Percentiles rank a stretch among this genome's conserved stretches.
These are phyloP conservation scores for Lotus japonicus DNA, from an alignment of 306 rosid species.

Conservation along the genomic window DNA sequence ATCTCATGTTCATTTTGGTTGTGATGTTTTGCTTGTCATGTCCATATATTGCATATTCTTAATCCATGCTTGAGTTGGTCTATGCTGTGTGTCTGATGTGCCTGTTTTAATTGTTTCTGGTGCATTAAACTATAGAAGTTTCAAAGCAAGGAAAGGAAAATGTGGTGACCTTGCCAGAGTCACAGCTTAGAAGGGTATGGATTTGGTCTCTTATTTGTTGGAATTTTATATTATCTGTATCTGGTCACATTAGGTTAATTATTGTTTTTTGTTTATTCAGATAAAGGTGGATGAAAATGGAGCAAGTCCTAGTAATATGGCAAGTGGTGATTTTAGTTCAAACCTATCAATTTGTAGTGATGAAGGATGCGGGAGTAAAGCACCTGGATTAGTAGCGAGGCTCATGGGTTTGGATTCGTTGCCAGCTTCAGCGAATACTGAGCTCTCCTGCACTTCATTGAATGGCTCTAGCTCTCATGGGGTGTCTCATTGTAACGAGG, in stretches of 20 bases:
- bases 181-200: slow-evolving; percentile 46
- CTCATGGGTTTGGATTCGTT: slow-evolving; percentile 91
- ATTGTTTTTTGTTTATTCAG: slow-evolving; percentile 30
- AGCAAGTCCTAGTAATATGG: slow-evolving; percentile 48
- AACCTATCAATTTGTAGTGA: slow-evolving; percentile 49
- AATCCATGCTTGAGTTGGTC: not conserved
- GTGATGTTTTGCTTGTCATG: slow-evolving; percentile 14
- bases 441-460: slow-evolving; percentile 36
- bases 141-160: slow-evolving; percentile 57
- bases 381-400: slow-evolving; percentile 78
- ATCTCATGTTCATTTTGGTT: not conserved
- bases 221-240: not conserved
- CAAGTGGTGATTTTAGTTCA: slow-evolving; percentile 44
- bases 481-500: slow-evolving; percentile 40
- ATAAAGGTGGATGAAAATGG: slow-evolving; percentile 48
- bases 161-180: slow-evolving; percentile 38
- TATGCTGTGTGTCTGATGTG: not conserved
- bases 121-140: slow-evolving; percentile 36
- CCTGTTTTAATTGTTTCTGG: slow-evolving; percentile 14
- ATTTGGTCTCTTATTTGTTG: not conserved
- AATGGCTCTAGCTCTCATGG: slow-evolving; percentile 38
- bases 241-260: not conserved
- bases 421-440: slow-evolving; percentile 43
- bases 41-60: not conserved
- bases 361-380: slow-evolving; percentile 62